phyloP scores from a whole-genome alignment of 768 basidiomycete species.

The Tylopilus sp. region DNA sequence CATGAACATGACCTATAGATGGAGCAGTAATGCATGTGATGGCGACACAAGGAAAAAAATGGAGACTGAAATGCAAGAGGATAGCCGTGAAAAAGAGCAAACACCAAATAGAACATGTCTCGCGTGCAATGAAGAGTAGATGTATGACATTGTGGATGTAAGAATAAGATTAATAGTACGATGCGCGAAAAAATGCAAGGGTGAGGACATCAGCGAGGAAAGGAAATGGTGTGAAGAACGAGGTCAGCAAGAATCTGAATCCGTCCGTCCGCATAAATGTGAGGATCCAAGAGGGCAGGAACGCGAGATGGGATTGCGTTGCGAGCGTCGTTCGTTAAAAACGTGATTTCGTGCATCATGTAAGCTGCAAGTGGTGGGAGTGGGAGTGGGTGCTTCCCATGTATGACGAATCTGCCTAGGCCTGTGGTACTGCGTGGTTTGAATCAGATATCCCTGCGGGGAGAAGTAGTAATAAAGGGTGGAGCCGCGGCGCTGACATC shows the following conservation, averaged over 20 bases:
- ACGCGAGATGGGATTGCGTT: background rate
- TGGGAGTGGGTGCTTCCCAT: slow-evolving; percentile 39
- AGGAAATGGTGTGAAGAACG: too few species aligned
- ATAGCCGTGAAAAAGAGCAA: background rate
- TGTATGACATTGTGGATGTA: too few species aligned
- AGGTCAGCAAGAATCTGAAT: background rate
- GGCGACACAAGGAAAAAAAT: slow-evolving; percentile 2
- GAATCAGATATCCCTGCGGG: slow-evolving; percentile 55
- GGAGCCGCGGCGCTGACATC: slow-evolving; percentile 68
- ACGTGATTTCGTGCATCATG: slow-evolving; percentile 22
- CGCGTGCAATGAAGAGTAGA: background rate
- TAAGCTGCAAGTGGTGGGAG: too few species aligned
- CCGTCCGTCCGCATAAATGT: slow-evolving; percentile 9
- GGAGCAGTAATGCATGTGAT: slow-evolving; percentile 5
- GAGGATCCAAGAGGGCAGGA: slow-evolving; percentile 10
- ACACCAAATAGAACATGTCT: background rate
- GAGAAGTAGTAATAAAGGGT: slow-evolving; percentile 66
- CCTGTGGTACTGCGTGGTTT: slow-evolving; percentile 43
- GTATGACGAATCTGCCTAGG: slow-evolving; percentile 45
- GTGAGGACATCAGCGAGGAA: background rate
- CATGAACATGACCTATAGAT: slow-evolving; percentile 3
- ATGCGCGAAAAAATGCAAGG: slow-evolving; percentile 13
- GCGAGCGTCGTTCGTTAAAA: background rate
- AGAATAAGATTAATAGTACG: slow-evolving; percentile 17
- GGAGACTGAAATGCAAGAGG: slow-evolving; percentile 1